Evolutionary conservation across 1,284 basidiomycete genomes (phyloP).

Genomic region (Rhodotorula glutinis): DNA sequence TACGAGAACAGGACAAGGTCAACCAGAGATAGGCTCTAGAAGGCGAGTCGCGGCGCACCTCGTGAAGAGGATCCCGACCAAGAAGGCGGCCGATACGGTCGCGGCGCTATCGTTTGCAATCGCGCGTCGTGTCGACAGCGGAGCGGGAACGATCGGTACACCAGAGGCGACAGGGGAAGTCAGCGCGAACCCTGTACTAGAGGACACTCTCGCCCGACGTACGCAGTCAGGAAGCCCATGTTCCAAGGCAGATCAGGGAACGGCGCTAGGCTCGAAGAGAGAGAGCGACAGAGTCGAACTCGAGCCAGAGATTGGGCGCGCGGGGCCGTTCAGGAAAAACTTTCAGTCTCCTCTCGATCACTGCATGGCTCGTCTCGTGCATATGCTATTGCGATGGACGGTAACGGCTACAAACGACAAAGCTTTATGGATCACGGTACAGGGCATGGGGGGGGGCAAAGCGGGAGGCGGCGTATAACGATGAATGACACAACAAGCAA

Average conservation of each 20-base stretch:
- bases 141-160: neutral
- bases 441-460: no score
- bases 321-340: neutral
- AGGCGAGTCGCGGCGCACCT: constrained; percentile 6
- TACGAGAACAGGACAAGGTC: no score
- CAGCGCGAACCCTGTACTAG: no score
- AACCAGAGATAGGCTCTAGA: no score
- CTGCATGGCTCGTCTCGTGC: neutral
- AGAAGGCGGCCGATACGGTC: constrained; percentile 27
- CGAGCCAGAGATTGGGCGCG: no score
- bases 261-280: neutral
- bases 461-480: neutral
- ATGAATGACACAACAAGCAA: neutral
- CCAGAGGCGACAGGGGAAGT: no score
- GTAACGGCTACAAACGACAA: neutral
- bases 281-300: neutral
- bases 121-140: no score
- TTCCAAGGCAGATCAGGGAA: neutral
- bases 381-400: neutral
- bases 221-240: neutral
- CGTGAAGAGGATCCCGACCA: constrained; percentile 37
- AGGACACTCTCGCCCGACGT: neutral
- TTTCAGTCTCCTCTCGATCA: neutral
- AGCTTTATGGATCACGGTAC: neutral
- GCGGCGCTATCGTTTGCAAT: constrained; percentile 12